Evolutionary conservation across 2,329 filamentous ascomycete species (phyloP), one percentile per base, ranked within the genome.

Genomic region (Penicillium sp.): DNA sequence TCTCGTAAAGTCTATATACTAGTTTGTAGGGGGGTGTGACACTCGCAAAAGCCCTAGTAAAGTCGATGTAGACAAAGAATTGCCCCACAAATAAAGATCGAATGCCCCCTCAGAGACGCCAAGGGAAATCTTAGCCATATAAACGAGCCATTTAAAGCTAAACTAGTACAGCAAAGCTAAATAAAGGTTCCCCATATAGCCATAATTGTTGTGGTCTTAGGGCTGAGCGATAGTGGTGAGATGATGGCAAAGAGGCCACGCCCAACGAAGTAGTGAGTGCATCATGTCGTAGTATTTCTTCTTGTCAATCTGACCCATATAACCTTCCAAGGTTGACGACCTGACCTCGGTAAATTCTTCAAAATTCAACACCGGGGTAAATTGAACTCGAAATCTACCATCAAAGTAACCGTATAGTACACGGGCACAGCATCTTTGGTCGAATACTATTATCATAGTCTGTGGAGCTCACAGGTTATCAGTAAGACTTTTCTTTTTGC

Each of bases 181-280:
- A 41, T 15, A 5, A 21, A 21, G 23, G 8, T 12, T 17, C 12
- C 5, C 8, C 12, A 29, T 41, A 29, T 21, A 29, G n/a, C 5
- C 8, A 50, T 15, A 33, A 17, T 47, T 23, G 9, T 17, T 21
- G 29, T 35, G 19, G 15, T n/a, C 29, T 35, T 35, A 48, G 21
- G 15, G 5, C 19, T 13, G 9, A 25, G 21, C 21, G 31, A 36
- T n/a, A 48, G 21, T 15, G 5, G 48, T 50, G n/a, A 19, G 25
- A 21, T 41, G n/a, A n/a, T 44, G 39, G 10, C 6, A 17, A n/a
- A 44, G 17, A 44, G 49, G 39, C 49, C 49, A 52, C 6, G 15
- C 49, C 49, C 49, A 52, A 43, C 49, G 5, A 52, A 52, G 49
- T 15, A 52, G 29, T 13, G 38, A n/a, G 29, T 19, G 49, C 49